These are phyloP conservation scores for Lipomyces lipofer DNA, from an alignment of 805 yeast genomes.

Conservation along the genomic window DNA sequence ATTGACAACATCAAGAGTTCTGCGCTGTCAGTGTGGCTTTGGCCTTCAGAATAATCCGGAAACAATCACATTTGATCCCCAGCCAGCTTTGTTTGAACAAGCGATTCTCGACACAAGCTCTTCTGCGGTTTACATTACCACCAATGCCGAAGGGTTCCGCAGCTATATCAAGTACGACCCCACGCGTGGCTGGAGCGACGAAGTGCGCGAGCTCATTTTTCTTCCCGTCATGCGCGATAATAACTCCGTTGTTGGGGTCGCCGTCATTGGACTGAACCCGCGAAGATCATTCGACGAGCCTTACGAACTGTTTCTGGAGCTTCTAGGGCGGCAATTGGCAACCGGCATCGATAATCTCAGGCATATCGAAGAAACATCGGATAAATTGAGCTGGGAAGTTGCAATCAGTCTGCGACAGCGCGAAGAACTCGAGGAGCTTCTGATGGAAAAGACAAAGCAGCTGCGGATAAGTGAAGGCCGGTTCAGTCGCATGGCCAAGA, in stretches of 20 bases:
- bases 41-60: conserved; percentile 17
- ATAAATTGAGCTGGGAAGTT: conserved; percentile 25
- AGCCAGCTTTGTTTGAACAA: conserved; percentile 24
- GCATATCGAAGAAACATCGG: conserved; percentile 26
- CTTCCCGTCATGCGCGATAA: conserved; percentile 31
- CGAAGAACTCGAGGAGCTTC: conserved; percentile 22
- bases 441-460: conserved; percentile 24
- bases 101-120: conserved; percentile 22
- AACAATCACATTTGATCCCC: conserved; percentile 12
- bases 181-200: conserved; percentile 31
- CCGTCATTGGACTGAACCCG: conserved; percentile 29
- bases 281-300: conserved; percentile 28
- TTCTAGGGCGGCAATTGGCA: conserved; percentile 31
- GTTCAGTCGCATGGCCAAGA: conserved; percentile 30
- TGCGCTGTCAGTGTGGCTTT: conserved; percentile 24
- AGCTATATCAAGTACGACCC: conserved; percentile 25
- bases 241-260: conserved; percentile 29
- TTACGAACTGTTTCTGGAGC: conserved; percentile 27
- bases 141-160: conserved; percentile 21
- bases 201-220: conserved; percentile 18
- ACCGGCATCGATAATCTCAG: conserved; percentile 27
- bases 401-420: conserved; percentile 14
- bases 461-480: conserved; percentile 28
- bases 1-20: conserved; percentile 2
- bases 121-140: conserved; percentile 24